Evolutionary conservation across 2,329 filamentous ascomycete species (phyloP), one percentile per base, ranked within the genome.

Genomic region (Sporothrix pseudoabietina): DNA sequence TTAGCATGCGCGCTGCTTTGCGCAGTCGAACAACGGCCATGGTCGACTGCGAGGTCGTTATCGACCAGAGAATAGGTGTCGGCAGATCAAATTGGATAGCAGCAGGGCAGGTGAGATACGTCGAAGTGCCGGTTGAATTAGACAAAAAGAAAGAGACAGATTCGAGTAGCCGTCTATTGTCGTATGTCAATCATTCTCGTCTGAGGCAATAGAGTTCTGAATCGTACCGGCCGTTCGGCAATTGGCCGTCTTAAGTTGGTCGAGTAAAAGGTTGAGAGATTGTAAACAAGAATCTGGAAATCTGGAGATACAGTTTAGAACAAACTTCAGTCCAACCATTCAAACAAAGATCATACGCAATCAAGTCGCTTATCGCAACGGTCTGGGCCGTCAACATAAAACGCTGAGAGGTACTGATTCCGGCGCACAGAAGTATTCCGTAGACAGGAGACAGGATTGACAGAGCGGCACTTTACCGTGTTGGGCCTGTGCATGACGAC

Each of bases 401-500:
- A 5, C 44, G 14, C 30, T 32, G 19, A 30, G 35, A 19, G 35
- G 30, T 30, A 14, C 26, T 35, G 22, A 55, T 55, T 26, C 52
- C 22, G 52, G 52, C n/a, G n/a, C 52, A 16, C 55, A 68, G 26
- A 26, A 26, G 26, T 26, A 26, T 2, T 26, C 26, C 26, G 26
- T 26, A 26, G 26, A 26, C 26, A 26, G 26, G 26, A 26, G 26
- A 26, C 26, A 26, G 26, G 26, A 26, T 26, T 26, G 22, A 68
- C 63, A 49, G 65, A 22, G 61, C 61, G 9, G 22, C 30, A 35
- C 44, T 22, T 35, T 54, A 54, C 65, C 65, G 19, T 6, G 44
- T 54, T 69, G 65, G 47, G 65, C 44, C 41, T 35, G 14, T 66
- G 65, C 65, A 69, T 54, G 35, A 70, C 49, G 66, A 69, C 66